These are phyloP conservation scores for Lecanicillium sp. DNA, from an alignment of 2,329 filamentous ascomycete genomes.

Conservation along the genomic window DNA sequence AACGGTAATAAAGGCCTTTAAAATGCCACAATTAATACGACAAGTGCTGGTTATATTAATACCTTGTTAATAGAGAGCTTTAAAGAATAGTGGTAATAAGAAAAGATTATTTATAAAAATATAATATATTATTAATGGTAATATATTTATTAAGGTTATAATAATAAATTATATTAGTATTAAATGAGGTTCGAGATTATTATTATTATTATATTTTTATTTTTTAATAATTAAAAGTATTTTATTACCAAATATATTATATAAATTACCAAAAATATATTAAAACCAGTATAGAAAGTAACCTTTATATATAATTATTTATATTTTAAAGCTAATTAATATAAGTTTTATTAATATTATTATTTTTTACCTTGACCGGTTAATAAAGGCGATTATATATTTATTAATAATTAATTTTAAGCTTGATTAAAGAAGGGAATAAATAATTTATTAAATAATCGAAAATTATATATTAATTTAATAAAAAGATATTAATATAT, in stretches of 20 bases:
- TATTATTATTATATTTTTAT: background rate
- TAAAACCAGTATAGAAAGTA: conserved; percentile 15
- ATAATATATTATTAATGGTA: conserved; percentile 12
- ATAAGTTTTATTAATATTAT: conserved; percentile 6
- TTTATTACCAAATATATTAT: background rate
- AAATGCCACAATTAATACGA: conserved; percentile 13
- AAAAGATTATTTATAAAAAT: no score
- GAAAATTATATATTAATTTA: conserved; percentile 10
- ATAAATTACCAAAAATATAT: conserved; percentile 1
- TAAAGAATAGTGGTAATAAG: no score
- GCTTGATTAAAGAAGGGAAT: background rate
- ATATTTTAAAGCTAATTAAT: conserved; percentile 14
- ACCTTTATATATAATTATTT: conserved; percentile 12
- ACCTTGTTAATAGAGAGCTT: no score
- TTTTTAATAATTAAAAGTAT: background rate
- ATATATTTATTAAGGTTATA: background rate
- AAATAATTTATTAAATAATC: conserved; percentile 5
- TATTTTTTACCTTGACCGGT: background rate
- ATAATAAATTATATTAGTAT: background rate
- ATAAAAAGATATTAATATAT: background rate
- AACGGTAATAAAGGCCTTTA: conserved; percentile 5
- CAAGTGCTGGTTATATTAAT: no score
- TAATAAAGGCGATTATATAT: conserved; percentile 2
- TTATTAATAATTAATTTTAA: conserved; percentile 5
- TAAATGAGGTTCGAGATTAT: background rate